These are phyloP conservation scores for Calendula officinalis DNA, from an alignment of 129 eudicot species.

Conservation along the genomic window DNA sequence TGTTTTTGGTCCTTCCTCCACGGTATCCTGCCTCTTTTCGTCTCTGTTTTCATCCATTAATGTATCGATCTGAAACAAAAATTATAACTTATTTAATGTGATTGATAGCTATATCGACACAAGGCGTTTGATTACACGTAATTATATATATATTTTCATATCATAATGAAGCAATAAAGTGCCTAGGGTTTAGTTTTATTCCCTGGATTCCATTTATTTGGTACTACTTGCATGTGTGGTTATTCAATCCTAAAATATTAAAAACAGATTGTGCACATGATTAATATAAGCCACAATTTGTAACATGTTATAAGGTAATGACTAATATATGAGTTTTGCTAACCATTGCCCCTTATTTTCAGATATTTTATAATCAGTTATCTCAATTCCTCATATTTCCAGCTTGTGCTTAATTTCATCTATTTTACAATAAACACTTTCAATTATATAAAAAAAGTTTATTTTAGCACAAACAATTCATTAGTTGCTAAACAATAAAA, in stretches of 20 bases:
- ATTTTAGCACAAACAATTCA: background rate
- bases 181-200: background rate
- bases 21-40: conserved; percentile 33
- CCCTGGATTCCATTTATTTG: conserved; percentile 7
- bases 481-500: background rate
- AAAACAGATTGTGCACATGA: too few species aligned
- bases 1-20: conserved; percentile 73
- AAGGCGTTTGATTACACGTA: background rate
- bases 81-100: background rate
- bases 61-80: background rate
- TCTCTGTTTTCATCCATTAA: background rate
- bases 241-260: background rate
- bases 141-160: background rate
- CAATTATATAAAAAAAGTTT: background rate
- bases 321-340: too few species aligned
- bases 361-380: too few species aligned
- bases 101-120: background rate
- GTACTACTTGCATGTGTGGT: background rate
- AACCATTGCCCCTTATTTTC: too few species aligned
- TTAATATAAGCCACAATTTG: too few species aligned
- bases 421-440: too few species aligned
- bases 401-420: too few species aligned
- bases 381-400: too few species aligned
- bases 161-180: background rate
- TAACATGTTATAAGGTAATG: too few species aligned